A percentile compares a stretch with the other conserved stretches of the same genome.
Evolutionary conservation across 345 rosid genomes (phyloP).

Genomic region (Dipteronia sinensis): DNA sequence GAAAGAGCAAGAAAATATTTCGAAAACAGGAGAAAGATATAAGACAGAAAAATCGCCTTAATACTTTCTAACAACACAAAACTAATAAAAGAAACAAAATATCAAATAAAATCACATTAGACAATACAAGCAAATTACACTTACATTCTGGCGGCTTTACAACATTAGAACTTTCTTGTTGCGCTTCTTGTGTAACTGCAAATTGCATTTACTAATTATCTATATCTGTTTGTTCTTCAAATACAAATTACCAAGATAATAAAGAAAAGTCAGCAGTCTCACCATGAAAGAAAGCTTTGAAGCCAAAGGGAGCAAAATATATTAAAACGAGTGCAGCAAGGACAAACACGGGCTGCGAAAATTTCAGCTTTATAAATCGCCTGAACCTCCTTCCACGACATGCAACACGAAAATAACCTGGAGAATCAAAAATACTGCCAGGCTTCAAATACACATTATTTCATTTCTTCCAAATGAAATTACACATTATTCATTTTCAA

Average conservation of each 20-base stretch:
- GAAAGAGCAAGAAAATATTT: too few relatives aligned
- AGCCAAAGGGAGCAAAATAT: constrained; percentile 48
- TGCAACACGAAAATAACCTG: constrained; percentile 20
- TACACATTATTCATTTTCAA: not conserved
- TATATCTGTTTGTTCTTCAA: not conserved
- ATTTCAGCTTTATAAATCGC: constrained; percentile 49
- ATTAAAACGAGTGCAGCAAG: constrained; percentile 46
- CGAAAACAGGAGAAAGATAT: too few relatives aligned
- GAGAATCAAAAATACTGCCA: not conserved
- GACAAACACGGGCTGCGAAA: constrained; percentile 44
- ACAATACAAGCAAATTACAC: too few relatives aligned
- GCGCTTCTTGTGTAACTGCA: constrained; percentile 34
- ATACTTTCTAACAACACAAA: too few relatives aligned
- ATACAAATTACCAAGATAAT: too few relatives aligned
- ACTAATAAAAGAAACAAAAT: too few relatives aligned
- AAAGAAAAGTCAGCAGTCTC: constrained; percentile 28
- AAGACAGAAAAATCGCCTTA: too few relatives aligned
- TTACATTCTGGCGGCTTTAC: too few relatives aligned
- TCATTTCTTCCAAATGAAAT: not conserved
- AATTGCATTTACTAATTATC: not conserved
- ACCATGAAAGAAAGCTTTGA: constrained; percentile 63
- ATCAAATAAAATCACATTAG: too few relatives aligned
- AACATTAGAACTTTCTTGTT: too few relatives aligned
- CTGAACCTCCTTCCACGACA: constrained; percentile 64
- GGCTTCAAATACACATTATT: too few relatives aligned